A percentile compares a stretch with the other conserved stretches of the same genome.
Conservation (phyloP, 768 basidiomycete species). For the Tylopilus subfusipes region DNA sequence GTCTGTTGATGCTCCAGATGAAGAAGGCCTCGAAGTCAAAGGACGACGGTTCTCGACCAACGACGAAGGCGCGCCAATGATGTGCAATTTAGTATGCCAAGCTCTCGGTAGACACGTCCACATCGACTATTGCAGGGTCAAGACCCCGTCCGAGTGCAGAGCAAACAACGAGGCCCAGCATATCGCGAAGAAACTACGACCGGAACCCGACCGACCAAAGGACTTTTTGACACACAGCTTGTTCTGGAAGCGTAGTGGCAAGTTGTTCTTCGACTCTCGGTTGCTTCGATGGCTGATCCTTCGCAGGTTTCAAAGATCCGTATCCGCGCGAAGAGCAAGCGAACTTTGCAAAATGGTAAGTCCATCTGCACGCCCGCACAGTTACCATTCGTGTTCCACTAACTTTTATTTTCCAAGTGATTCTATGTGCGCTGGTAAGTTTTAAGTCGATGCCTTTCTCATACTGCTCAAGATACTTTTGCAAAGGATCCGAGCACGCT, state of each 20-base stretch:
- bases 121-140: constrained; percentile 50
- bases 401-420: constrained; percentile 35
- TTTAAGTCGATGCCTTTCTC: background rate
- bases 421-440: constrained; percentile 47
- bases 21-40: constrained; percentile 44
- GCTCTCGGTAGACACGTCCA: constrained; percentile 53
- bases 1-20: constrained; percentile 52
- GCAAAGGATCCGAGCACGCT: constrained; percentile 48
- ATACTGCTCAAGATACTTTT: background rate
- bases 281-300: background rate
- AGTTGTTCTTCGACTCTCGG: constrained; percentile 1
- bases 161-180: constrained; percentile 45
- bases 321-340: constrained; percentile 54
- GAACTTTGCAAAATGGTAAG: constrained; percentile 52
- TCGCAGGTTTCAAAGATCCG: constrained; percentile 58
- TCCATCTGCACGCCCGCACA: background rate
- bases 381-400: background rate
- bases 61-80: constrained; percentile 59
- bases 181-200: constrained; percentile 36
- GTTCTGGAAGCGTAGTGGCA: constrained; percentile 56
- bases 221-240: constrained; percentile 54
- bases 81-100: constrained; percentile 56
- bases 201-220: constrained; percentile 45
- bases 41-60: constrained; percentile 49
- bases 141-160: constrained; percentile 33